Base-by-base conservation (phyloP, 2,329 filamentous ascomycete genomes). In the Drechslerella stenobrocha region DNA sequence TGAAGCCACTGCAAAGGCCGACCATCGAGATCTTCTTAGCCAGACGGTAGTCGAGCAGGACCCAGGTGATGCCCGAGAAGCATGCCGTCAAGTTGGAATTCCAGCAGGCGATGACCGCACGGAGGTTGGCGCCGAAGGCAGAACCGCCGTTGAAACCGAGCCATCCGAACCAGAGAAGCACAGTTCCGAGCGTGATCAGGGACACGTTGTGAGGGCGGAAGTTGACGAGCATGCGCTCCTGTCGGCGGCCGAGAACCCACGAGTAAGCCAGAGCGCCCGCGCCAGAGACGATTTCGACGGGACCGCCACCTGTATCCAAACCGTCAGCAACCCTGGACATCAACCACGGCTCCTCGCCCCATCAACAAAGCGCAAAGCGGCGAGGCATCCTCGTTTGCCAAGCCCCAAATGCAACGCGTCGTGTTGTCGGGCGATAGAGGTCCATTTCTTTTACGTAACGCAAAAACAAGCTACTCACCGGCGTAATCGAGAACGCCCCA, bases 151-250 rank as follows among this genome's bases (percentile, higher is more conserved):
- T 98, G 84, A 98, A 98, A 57, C 91, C 93, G 71, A 98, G 82
- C 93, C 93, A 98, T 75, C 93, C 93, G 75, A 97, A 97, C 91
- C 91, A 97, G 59, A 98, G 89, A 74, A 98, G 84, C 71, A 96
- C 84, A 2, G 93, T 97, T 70, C 93, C 93, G 73, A 97, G 87
- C 0, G 93, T 91, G 78, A 98, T 96, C 75, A 97, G 84, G 3
- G 91, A 96, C 72, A 97, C 93, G 80, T 98, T 98, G 82, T 98
- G 93, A 15, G 93, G 93, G 72, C 93, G 89, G 84, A 97, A 97
- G 83, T 97, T 97, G 79, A 96, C 84, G 89, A 97, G 96, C 90
- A 97, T 96, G 81, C 90, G 93, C 81, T 97, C 92, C 80, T 96
- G 93, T 72, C 93, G 90, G 75, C 90, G 89, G 72, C 93, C 93